Percentiles rank a stretch among this genome's conserved stretches.
These are phyloP conservation scores for Shiraia sp. DNA, from an alignment of 2,329 filamentous ascomycete species.

Conservation along the genomic window DNA sequence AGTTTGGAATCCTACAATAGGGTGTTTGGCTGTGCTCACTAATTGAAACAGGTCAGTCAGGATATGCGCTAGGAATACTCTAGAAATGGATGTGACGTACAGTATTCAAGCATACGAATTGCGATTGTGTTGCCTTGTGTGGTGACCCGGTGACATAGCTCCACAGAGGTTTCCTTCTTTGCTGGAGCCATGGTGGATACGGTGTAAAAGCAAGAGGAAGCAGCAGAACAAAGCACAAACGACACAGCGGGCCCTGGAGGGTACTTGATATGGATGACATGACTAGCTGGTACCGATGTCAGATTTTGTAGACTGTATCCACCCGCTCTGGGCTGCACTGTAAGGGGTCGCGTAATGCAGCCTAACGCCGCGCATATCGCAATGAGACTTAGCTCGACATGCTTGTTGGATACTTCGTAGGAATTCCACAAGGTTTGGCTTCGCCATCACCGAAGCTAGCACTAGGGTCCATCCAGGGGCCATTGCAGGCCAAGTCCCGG, in stretches of 20 bases:
- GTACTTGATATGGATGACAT: slow-evolving; percentile 19
- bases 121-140: slow-evolving; percentile 59
- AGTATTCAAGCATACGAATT: slow-evolving; percentile 45
- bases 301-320: slow-evolving; percentile 16
- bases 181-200: slow-evolving; percentile 32
- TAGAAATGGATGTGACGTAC: too few relatives aligned
- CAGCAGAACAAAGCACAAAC: slow-evolving; percentile 1
- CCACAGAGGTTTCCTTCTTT: slow-evolving; percentile 49
- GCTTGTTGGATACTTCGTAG: slow-evolving; percentile 13
- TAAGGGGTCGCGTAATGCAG: slow-evolving; percentile 17
- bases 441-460: slow-evolving; percentile 24
- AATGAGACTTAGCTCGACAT: slow-evolving; percentile 13
- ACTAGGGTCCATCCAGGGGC: slow-evolving; percentile 11
- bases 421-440: slow-evolving; percentile 18
- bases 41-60: too few relatives aligned
- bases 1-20: slow-evolving; percentile 50
- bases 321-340: slow-evolving; percentile 22
- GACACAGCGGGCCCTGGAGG: slow-evolving; percentile 9
- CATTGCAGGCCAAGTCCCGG: slow-evolving; percentile 8
- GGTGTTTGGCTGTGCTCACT: slow-evolving; percentile 37
- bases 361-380: slow-evolving; percentile 9
- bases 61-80: too few relatives aligned
- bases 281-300: slow-evolving; percentile 12
- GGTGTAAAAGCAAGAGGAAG: slow-evolving; percentile 5
- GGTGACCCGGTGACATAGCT: slow-evolving; percentile 63